These are phyloP conservation scores for Aspergillus pseudotamarii DNA, from an alignment of 2,329 filamentous ascomycete species.

Conservation along the genomic window DNA sequence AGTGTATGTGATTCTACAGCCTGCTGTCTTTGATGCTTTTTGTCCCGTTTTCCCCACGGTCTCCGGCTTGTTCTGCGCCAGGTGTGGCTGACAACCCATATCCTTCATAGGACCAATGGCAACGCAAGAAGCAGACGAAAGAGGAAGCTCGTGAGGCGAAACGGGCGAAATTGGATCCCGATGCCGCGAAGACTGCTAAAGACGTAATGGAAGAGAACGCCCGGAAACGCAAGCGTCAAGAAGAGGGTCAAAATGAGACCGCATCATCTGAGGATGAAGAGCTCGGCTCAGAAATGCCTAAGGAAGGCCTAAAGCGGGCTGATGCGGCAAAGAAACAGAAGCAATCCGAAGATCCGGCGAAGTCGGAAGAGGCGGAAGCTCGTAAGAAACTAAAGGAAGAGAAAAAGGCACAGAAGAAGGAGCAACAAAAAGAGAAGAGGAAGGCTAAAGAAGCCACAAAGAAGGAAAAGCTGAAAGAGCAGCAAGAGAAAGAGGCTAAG, in stretches of 20 bases:
- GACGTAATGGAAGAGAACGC: constrained; percentile 89
- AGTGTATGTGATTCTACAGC: constrained; percentile 62
- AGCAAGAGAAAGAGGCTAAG: constrained; percentile 28
- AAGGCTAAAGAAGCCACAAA: constrained; percentile 45
- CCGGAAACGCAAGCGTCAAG: constrained; percentile 75
- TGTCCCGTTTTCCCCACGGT: constrained; percentile 18
- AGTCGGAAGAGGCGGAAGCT: constrained; percentile 38
- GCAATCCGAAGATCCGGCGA: constrained; percentile 37
- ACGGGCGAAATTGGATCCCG: constrained; percentile 86
- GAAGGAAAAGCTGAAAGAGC: constrained; percentile 40
- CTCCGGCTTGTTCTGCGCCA: constrained; percentile 9
- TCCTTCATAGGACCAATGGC: constrained; percentile 78
- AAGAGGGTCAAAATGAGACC: constrained; percentile 49
- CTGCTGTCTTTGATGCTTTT: constrained; percentile 10
- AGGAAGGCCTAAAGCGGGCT: constrained; percentile 62
- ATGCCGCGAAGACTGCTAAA: constrained; percentile 86
- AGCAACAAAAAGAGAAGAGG: constrained; percentile 52
- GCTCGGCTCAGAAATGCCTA: constrained; percentile 54
- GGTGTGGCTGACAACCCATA: constrained; percentile 19
- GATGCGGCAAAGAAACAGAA: constrained; percentile 58
- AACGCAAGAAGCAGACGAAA: constrained; percentile 93
- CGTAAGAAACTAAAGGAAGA: constrained; percentile 43
- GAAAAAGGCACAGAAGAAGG: constrained; percentile 51
- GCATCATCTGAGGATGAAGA: constrained; percentile 49
- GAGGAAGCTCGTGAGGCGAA: constrained; percentile 81